Evolutionary conservation across 2,329 filamentous ascomycete species (phyloP).

Genomic region (Monilinia polystroma): DNA sequence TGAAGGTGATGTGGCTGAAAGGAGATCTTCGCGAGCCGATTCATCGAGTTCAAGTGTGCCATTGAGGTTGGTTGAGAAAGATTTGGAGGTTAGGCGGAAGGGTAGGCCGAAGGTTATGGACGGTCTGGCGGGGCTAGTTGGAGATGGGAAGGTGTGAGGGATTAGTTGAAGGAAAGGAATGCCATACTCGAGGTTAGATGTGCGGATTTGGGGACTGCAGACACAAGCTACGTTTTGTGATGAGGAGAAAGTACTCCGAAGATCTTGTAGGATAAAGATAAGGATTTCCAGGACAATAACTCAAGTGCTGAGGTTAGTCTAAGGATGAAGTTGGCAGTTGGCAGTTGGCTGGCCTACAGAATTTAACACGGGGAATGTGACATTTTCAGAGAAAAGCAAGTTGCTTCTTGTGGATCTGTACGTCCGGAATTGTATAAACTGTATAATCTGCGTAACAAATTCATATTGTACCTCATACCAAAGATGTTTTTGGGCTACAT

Average conservation of each 20-base stretch:
- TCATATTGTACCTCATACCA: not conserved
- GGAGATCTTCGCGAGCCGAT: not conserved
- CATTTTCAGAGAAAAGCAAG: not conserved
- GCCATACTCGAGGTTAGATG: not conserved
- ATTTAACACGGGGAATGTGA: not conserved
- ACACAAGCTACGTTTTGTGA: not conserved
- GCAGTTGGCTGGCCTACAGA: too few species aligned
- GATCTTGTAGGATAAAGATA: not conserved
- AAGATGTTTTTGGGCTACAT: not conserved
- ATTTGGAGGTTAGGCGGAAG: slow-evolving; percentile 5
- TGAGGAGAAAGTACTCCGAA: not conserved
- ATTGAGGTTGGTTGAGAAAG: slow-evolving; percentile 24
- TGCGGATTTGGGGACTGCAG: not conserved
- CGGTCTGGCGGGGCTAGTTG: slow-evolving; percentile 7
- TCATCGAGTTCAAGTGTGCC: slow-evolving; percentile 21
- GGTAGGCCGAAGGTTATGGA: slow-evolving; percentile 12
- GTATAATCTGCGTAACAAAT: not conserved
- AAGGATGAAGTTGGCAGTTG: not conserved
- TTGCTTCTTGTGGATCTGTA: not conserved
- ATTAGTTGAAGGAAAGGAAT: not conserved
- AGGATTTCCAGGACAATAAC: not conserved
- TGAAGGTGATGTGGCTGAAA: not conserved
- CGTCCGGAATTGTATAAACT: not conserved
- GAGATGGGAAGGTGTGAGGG: not conserved
- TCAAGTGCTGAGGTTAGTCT: slow-evolving; percentile 18